phyloP scores from a whole-genome alignment of 2,329 filamentous ascomycete species.

The Onygenales sp. region DNA sequence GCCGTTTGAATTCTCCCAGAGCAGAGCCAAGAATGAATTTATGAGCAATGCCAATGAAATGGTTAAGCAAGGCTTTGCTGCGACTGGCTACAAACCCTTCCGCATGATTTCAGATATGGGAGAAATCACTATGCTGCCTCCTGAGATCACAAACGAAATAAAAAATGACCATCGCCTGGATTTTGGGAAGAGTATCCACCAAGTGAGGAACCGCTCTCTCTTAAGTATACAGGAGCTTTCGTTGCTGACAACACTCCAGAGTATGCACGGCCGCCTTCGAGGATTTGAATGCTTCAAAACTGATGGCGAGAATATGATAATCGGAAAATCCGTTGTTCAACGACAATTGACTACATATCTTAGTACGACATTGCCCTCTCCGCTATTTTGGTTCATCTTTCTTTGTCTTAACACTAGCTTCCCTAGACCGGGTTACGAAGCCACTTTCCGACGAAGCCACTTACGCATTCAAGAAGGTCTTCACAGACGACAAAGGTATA shows the following conservation, averaged over 20 bases:
- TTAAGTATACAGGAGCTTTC: background rate
- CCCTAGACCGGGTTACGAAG: conserved; percentile 16
- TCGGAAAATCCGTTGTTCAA: conserved; percentile 18
- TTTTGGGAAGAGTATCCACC: background rate
- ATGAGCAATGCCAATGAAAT: background rate
- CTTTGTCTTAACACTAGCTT: no score
- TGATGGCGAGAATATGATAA: conserved; percentile 5
- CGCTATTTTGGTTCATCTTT: no score
- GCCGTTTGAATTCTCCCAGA: background rate
- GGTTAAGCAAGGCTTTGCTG: background rate
- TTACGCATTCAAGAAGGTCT: conserved; percentile 15
- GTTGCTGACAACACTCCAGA: background rate
- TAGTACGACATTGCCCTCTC: conserved; percentile 11
- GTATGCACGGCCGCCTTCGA: background rate
- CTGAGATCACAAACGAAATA: background rate
- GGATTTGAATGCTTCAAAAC: conserved; percentile 19
- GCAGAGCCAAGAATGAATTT: conserved; percentile 2
- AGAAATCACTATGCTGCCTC: background rate
- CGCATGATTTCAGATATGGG: background rate
- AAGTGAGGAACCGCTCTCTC: background rate
- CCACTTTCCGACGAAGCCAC: conserved; percentile 20
- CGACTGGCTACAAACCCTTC: conserved; percentile 2
- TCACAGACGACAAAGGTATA: conserved; percentile 19
- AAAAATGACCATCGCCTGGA: background rate
- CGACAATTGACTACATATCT: conserved; percentile 23